These are phyloP conservation scores for Trametes punicea DNA, from an alignment of 768 basidiomycete genomes.

Conservation along the genomic window DNA sequence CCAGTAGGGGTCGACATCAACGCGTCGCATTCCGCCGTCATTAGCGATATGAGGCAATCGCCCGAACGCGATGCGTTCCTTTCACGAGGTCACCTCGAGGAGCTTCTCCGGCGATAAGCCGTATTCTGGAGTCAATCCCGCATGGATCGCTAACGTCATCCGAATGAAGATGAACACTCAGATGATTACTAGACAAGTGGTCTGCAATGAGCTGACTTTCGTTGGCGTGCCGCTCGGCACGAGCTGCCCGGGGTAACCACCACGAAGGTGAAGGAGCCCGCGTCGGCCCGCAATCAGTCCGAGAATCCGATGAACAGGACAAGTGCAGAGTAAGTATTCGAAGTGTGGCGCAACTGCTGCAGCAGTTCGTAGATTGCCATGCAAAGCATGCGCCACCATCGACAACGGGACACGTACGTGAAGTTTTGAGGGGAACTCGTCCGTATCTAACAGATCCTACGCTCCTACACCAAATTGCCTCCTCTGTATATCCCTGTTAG, in stretches of 20 bases:
- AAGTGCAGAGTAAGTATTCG: no score
- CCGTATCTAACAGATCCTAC: no score
- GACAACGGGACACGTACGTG: no score
- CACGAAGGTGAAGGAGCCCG: background rate
- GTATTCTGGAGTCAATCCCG: background rate
- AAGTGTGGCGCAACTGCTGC: no score
- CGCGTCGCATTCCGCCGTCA: background rate
- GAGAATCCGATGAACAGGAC: no score
- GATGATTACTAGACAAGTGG: background rate
- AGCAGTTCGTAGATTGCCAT: no score
- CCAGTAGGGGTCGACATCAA: background rate
- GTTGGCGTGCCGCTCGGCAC: background rate
- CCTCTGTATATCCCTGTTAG: background rate
- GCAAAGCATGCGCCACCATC: no score
- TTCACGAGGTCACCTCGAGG: background rate
- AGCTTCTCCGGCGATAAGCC: background rate
- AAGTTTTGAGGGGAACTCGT: no score
- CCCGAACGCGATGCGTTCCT: background rate
- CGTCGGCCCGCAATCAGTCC: background rate
- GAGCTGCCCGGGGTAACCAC: background rate
- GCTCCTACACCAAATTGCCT: constrained; percentile 13
- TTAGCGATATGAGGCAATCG: constrained; percentile 7
- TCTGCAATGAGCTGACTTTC: no score
- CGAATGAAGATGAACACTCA: background rate
- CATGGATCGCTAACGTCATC: background rate